These are phyloP conservation scores for Phytophthora litchii DNA, from an alignment of 352 stramenopile species.

Conservation along the genomic window DNA sequence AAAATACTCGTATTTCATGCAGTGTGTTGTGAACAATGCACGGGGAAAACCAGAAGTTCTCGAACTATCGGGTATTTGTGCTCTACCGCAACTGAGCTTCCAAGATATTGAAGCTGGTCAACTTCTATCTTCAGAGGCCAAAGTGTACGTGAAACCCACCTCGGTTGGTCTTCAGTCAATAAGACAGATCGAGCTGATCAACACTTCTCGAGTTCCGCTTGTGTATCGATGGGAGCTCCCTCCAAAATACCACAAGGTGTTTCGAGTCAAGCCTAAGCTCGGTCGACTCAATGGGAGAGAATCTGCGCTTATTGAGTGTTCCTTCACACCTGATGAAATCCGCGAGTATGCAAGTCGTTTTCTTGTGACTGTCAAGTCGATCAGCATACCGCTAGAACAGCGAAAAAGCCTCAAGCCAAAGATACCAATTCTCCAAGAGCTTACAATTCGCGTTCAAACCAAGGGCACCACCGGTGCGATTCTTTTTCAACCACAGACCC, in stretches of 20 bases:
- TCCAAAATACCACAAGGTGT: slow-evolving; percentile 55
- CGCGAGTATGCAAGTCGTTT: slow-evolving; percentile 82
- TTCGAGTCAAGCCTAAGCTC: slow-evolving; percentile 70
- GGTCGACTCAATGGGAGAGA: slow-evolving; percentile 88
- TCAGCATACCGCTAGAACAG: slow-evolving; percentile 55
- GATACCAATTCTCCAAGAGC: slow-evolving; percentile 68
- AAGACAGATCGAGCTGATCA: slow-evolving; percentile 63
- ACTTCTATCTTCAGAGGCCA: slow-evolving; percentile 30
- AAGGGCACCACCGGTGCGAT: slow-evolving; percentile 79
- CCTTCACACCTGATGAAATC: slow-evolving; percentile 82
- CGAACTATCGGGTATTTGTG: slow-evolving; percentile 63
- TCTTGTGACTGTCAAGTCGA: slow-evolving; percentile 66
- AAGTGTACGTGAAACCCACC: slow-evolving; percentile 87
- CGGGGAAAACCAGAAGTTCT: slow-evolving; percentile 50
- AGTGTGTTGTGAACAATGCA: slow-evolving; percentile 81
- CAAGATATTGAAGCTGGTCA: slow-evolving; percentile 30
- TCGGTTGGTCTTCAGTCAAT: slow-evolving; percentile 72
- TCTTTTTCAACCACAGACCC: slow-evolving; percentile 68
- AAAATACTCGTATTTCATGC: slow-evolving; percentile 59
- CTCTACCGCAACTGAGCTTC: slow-evolving; percentile 58
- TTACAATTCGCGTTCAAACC: slow-evolving; percentile 63
- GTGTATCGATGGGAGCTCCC: slow-evolving; percentile 86
- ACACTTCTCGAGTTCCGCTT: slow-evolving; percentile 86
- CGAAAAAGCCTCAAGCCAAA: slow-evolving; percentile 23
- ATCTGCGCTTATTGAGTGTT: slow-evolving; percentile 54